A percentile compares a stretch with the other conserved stretches of the same genome.
Conservation (phyloP, 352 stramenopile genomes). For the Plasmopara viticola region DNA sequence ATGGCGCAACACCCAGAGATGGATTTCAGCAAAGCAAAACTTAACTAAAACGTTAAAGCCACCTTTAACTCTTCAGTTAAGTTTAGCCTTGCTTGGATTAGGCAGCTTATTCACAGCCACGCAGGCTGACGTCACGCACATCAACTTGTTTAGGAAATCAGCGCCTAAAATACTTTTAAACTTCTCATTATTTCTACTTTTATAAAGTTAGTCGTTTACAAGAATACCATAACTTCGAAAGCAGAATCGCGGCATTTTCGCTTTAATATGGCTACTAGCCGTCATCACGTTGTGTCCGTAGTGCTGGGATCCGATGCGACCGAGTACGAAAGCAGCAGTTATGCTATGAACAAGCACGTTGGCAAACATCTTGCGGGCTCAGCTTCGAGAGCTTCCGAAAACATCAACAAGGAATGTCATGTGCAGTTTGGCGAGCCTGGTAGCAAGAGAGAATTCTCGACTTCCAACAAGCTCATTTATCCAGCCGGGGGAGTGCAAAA, state of each 20-base stretch:
- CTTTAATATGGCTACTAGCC: conserved; percentile 1
- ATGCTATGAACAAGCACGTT: too few species aligned
- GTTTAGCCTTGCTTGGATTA: too few species aligned
- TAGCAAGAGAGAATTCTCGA: conserved; percentile 51
- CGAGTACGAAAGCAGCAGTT: too few species aligned
- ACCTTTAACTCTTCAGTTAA: background rate
- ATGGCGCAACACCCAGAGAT: conserved; percentile 99
- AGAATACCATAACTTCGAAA: too few species aligned
- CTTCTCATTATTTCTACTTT: background rate
- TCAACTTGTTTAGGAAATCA: too few species aligned
- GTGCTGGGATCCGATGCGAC: conserved; percentile 52
- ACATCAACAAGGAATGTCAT: conserved; percentile 43
- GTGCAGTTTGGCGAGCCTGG: conserved; percentile 38
- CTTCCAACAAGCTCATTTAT: conserved; percentile 44
- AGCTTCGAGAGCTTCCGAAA: conserved; percentile 17
- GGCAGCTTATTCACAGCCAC: too few species aligned
- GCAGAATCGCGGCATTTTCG: too few species aligned
- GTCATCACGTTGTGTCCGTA: conserved; percentile 50
- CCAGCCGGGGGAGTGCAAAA: conserved; percentile 50
- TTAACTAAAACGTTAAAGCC: conserved; percentile 62
- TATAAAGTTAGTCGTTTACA: background rate
- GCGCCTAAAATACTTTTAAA: too few species aligned
- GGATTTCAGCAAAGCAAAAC: conserved; percentile 99
- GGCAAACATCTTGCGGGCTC: conserved; percentile 1
- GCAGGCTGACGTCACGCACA: too few species aligned